Evolutionary conservation across 1,139 yeast genomes (phyloP), one percentile per base, ranked within the genome.

Genomic region (Yamadazyma triangularis): DNA sequence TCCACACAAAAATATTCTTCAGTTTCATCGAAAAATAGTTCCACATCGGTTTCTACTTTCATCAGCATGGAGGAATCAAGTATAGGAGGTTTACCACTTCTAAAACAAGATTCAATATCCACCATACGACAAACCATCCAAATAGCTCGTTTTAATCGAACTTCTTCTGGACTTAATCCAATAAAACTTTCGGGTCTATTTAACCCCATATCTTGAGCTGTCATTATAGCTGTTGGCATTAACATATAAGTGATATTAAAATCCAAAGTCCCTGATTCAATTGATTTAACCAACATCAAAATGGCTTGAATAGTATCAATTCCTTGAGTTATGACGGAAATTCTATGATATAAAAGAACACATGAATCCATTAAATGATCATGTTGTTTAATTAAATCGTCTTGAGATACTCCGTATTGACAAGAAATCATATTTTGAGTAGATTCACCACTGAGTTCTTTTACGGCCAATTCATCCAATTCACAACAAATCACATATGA

Each of bases 181-280:
- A 44, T 39, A 33, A 67, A 68, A 2, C 72, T 54, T 40, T 80
- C 86, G 6, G 59, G 58, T 18, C 86, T 57, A 45, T 83, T 84
- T 14, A 84, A 56, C 0, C 93, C 93, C 38, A 80, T 52, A 27
- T 76, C 81, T 41, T 72, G 77, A 0, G 85, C 84, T 40, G 64
- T 69, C 32, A 86, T 59, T 3, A 76, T 64, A 1, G 80, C 80
- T 3, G 72, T 66, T 1, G 80, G 55, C 1, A 67, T 47, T 8
- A 79, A 44, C 30, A 67, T 58, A 42, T 64, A 69, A 20, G 70
- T 63, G 20, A 60, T 48, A 25, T 72, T 73, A 13, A 29, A 19
- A n/a, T 72, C 61, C 2, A 60, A 47, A 9, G 65, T 49, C 26
- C 62, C 56, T 4, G 57, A 49, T 29, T 73, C 77, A 8, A 74